phyloP scores from a whole-genome alignment of 2,329 filamentous ascomycete species.

The Apiospora sp. region DNA sequence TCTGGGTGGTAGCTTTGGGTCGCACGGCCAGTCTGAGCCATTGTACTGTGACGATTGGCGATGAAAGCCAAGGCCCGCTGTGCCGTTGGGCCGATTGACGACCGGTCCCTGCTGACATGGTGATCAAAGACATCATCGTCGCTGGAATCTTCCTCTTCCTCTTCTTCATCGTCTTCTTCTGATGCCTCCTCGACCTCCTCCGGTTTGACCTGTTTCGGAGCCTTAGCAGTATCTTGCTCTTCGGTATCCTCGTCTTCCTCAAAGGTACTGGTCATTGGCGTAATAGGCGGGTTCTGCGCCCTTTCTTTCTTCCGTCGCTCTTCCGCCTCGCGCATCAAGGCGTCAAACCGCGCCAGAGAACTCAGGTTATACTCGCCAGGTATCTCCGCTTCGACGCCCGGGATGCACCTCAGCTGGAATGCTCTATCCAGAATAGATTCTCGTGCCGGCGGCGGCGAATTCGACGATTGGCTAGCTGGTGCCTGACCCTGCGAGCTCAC shows the following conservation, averaged over 20 bases:
- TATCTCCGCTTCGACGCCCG: conserved; percentile 61
- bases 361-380: conserved; percentile 70
- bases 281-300: conserved; percentile 41
- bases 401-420: conserved; percentile 69
- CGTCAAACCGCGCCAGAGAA: conserved; percentile 71
- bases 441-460: conserved; percentile 61
- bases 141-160: conserved; percentile 49
- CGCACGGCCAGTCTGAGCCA: conserved; percentile 45
- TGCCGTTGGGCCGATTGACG: conserved; percentile 54
- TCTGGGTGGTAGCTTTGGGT: conserved; percentile 37
- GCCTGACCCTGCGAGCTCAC: conserved; percentile 57
- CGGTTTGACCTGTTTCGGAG: background rate
- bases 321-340: conserved; percentile 69
- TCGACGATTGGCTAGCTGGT: conserved; percentile 49
- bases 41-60: conserved; percentile 50
- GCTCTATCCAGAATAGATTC: conserved; percentile 74
- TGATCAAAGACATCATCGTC: conserved; percentile 48
- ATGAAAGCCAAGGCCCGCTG: conserved; percentile 61
- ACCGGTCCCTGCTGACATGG: conserved; percentile 36
- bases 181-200: conserved; percentile 43
- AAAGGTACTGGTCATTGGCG: conserved; percentile 57
- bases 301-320: conserved; percentile 54
- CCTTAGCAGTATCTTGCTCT: conserved; percentile 47
- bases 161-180: conserved; percentile 48
- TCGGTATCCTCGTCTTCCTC: conserved; percentile 58